Conservation (phyloP, 495 filamentous ascomycete species). For the Aspergillus affinis region DNA sequence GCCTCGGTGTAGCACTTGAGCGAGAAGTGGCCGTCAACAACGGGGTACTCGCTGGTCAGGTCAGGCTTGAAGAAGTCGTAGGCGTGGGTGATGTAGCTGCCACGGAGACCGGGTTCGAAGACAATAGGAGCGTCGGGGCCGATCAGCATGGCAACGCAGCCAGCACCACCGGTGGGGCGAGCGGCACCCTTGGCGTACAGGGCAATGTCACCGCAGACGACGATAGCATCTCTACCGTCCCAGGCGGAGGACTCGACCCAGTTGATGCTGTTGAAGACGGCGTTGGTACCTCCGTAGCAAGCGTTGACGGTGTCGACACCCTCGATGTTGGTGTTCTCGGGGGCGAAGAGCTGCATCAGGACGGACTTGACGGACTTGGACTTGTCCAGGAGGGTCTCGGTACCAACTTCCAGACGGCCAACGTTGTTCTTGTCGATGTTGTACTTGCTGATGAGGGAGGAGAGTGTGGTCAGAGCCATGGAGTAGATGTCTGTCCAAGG, state of each 20-base stretch:
- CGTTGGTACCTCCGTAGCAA: conserved; percentile 98
- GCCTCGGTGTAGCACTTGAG: conserved; percentile 94
- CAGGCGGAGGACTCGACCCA: conserved; percentile 98
- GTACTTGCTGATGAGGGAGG: conserved; percentile 90
- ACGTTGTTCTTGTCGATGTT: conserved; percentile 86
- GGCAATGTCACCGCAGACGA: conserved; percentile 95
- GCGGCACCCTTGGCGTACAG: conserved; percentile 96
- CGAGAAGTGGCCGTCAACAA: conserved; percentile 95
- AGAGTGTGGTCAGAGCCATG: conserved; percentile 82
- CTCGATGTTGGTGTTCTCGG: conserved; percentile 88
- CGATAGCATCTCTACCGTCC: conserved; percentile 93
- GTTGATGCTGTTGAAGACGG: conserved; percentile 94
- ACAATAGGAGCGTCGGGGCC: conserved; percentile 91
- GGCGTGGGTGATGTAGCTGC: conserved; percentile 88
- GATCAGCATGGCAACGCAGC: conserved; percentile 90
- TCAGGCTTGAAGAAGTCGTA: conserved; percentile 99
- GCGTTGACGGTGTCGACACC: conserved; percentile 96
- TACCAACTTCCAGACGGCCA: conserved; percentile 94
- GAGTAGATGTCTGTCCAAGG: conserved; percentile 87
- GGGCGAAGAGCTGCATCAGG: conserved; percentile 92
- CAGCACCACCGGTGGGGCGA: conserved; percentile 92
- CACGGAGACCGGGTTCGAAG: conserved; percentile 88
- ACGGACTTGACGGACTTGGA: conserved; percentile 99
- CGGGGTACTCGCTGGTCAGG: conserved; percentile 94
- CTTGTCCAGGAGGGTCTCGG: conserved; percentile 98